Evolutionary conservation across 345 rosid species (phyloP), one percentile per base, ranked within the genome.

Genomic region (Eucalyptus regnans): DNA sequence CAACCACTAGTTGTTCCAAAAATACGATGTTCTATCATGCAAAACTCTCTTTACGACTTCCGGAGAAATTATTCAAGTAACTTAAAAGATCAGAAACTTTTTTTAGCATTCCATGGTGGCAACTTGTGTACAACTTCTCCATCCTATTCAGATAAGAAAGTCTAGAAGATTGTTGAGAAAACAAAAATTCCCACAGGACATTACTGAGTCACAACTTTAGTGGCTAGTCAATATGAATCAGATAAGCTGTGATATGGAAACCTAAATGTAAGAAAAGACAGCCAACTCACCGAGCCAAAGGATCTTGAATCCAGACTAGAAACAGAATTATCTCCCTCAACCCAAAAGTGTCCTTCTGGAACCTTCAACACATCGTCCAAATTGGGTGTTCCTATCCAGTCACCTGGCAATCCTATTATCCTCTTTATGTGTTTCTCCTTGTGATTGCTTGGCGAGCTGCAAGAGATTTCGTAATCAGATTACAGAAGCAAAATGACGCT

Each of bases 331-430:
- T 96, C 99, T 89, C 99, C 99, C 94, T 98, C 99, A 29, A 97
- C 97, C 99, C 99, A 98, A 89, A 98, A 98, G 89, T 94, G 99
- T 85, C 99, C 99, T 89, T 94, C 91, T 20, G 98, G 98, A 86
- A 98, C 88, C 92, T 93, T 92, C 60, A 96, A 91, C 89, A 96
- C 93, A 91, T 96, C 97, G 56, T 89, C 60, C 86, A 91, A 52
- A 87, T 90, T 89, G 46, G 92, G 90, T 90, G 92, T 92, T 87
- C 94, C 95, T 66, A 96, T 89, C 99, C 97, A 96, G 81, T 98
- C 99, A 7, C 99, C 99, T 25, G 98, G 99, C 90, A 98, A 89
- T 90, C 97, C 99, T 12, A 94, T 94, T 88, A 98, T 96, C 93
- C 99, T 95, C 96, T 98, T 98, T 87, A 96, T 90, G 68, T 91